Evolutionary conservation across 306 rosid species (phyloP), one percentile per base, ranked within the genome.

Genomic region (Dicorynia guianensis): DNA sequence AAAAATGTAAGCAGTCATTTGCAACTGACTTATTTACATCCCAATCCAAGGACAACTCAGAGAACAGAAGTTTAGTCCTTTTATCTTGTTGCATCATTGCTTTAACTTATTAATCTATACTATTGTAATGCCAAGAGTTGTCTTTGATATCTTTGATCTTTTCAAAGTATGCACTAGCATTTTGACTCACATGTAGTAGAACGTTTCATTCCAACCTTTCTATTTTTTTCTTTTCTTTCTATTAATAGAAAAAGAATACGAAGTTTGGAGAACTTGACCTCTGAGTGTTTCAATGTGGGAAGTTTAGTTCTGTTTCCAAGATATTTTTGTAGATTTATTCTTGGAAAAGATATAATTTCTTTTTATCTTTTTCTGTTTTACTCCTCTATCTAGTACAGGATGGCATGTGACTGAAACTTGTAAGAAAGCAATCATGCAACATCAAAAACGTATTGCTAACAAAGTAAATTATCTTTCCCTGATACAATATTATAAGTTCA

Each of bases 381-480:
- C 13, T 35, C 30, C 39, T 54, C n/a, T 30, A 19, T 54, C 67
- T 72, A 40, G 30, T 80, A 54, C 91, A 94, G 97, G 98, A 94
- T 83, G 93, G 89, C 8, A 87, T 85, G 71, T 89, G 63, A 94
- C 98, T 50, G 97, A 94, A 64, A 85, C 97, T 60, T 94, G 91
- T 50, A 88, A 85, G 85, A 83, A 74, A 1, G 98, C 98, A 52
- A 88, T 94, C 75, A 94, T 88, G 94, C 94, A 82, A 82, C 93
- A 89, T 79, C 94, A 87, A 88, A 85, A 83, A 75, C 80, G 64
- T 53, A 94, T 94, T 64, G 90, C 94, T 25, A 97, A 97, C 72
- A 94, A 91, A 75, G 98, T 93, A 89, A 86, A 82, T 65, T 65
- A 49, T 66, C 55, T 6, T n/a, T n/a, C n/a, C n/a, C n/a, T n/a